A percentile compares a stretch with the other conserved stretches of the same genome.
phyloP scores from a whole-genome alignment of 2,329 filamentous ascomycete genomes.

The Colletotrichum viniferum region DNA sequence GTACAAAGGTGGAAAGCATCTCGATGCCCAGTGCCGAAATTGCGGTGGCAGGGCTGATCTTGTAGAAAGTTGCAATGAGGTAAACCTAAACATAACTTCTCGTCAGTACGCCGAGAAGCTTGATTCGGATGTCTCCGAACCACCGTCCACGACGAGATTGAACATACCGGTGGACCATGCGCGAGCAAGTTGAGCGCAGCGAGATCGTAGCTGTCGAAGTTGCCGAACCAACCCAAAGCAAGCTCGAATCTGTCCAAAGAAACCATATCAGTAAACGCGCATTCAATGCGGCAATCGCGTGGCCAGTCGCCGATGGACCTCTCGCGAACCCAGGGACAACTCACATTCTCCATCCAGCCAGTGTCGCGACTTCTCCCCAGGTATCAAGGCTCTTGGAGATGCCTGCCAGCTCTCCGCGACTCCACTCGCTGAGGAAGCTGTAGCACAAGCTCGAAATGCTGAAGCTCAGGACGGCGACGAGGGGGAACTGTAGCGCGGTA shows the following conservation, averaged over 20 bases:
- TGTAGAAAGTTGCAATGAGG: slow-evolving; percentile 80
- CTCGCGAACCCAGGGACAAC: slow-evolving; percentile 30
- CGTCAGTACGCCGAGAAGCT: background rate
- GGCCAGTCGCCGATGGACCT: background rate
- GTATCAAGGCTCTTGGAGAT: slow-evolving; percentile 69
- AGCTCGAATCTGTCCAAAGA: slow-evolving; percentile 73
- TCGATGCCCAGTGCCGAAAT: slow-evolving; percentile 70
- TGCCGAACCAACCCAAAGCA: slow-evolving; percentile 72
- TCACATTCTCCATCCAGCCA: slow-evolving; percentile 61
- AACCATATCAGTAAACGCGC: slow-evolving; percentile 42
- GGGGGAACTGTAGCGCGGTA: slow-evolving; percentile 51
- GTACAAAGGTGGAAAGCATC: slow-evolving; percentile 69
- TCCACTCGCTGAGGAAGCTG: slow-evolving; percentile 63
- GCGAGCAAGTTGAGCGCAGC: slow-evolving; percentile 71
- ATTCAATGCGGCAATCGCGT: background rate
- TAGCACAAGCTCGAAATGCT: slow-evolving; percentile 68
- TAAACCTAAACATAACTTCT: slow-evolving; percentile 56
- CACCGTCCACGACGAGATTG: background rate
- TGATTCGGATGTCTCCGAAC: background rate
- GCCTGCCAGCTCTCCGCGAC: slow-evolving; percentile 67
- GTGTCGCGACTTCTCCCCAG: slow-evolving; percentile 62
- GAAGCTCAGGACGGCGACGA: slow-evolving; percentile 60
- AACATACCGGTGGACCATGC: slow-evolving; percentile 71
- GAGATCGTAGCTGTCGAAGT: slow-evolving; percentile 76
- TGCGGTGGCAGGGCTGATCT: slow-evolving; percentile 65